These are phyloP conservation scores for Microdochium paspali DNA, from an alignment of 2,329 filamentous ascomycete genomes.

Conservation along the genomic window DNA sequence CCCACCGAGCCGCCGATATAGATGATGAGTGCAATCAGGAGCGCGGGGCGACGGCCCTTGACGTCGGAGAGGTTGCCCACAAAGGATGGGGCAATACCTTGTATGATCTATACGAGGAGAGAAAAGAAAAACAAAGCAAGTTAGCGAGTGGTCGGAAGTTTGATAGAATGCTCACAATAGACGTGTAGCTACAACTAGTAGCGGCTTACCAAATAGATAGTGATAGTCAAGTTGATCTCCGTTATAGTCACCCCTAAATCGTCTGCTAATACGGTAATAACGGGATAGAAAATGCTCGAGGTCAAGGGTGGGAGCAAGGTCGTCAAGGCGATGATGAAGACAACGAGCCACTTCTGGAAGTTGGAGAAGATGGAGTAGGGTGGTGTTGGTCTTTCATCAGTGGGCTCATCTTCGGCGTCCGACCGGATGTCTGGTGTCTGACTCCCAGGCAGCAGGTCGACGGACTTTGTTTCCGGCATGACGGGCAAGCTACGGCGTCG, in stretches of 20 bases:
- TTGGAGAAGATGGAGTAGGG: constrained; percentile 1
- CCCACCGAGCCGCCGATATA: constrained; percentile 23
- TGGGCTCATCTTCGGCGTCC: neutral
- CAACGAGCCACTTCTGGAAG: constrained; percentile 16
- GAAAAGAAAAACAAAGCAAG: neutral
- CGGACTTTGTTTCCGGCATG: too few species aligned
- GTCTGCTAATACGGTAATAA: constrained; percentile 21
- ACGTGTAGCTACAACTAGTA: neutral
- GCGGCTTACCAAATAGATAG: constrained; percentile 30
- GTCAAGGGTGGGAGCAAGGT: constrained; percentile 20
- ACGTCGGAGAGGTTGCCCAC: constrained; percentile 27
- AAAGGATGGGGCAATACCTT: constrained; percentile 28
- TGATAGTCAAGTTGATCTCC: constrained; percentile 39
- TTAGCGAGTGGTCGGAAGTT: neutral
- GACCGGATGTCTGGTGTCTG: too few species aligned
- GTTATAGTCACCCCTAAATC: constrained; percentile 28
- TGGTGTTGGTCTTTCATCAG: neutral
- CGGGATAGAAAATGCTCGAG: constrained; percentile 23
- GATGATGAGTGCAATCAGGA: constrained; percentile 22
- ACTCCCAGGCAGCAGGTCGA: too few species aligned
- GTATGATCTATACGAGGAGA: constrained; percentile 18
- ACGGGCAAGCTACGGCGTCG: too few species aligned
- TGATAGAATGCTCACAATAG: too few species aligned
- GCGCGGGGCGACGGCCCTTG: constrained; percentile 25
- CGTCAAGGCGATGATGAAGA: constrained; percentile 15